Evolutionary conservation across 2,329 filamentous ascomycete species (phyloP).

Genomic region (Penicillium frequentans): DNA sequence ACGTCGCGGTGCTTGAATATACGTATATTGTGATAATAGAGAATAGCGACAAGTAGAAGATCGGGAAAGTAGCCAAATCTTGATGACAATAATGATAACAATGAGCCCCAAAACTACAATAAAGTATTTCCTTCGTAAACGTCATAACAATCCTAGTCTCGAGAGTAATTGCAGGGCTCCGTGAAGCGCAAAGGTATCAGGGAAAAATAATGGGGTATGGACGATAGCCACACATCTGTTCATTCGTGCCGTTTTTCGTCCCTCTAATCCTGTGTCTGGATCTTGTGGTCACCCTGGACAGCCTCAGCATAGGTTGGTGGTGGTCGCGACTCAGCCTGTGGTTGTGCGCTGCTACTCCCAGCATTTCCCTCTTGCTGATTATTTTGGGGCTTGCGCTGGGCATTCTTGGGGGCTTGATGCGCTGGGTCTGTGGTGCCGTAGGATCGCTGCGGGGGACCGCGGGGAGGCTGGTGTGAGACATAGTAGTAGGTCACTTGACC

Average conservation of each 20-base stretch:
- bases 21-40: not conserved
- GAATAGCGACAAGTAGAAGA: constrained; percentile 1
- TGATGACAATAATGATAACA: constrained; percentile 1
- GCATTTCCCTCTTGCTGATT: constrained; percentile 21
- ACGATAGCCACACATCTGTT: not conserved
- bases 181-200: not conserved
- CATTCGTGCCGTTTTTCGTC: not conserved
- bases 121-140: constrained; percentile 21
- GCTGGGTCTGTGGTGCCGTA: constrained; percentile 42
- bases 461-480: constrained; percentile 55
- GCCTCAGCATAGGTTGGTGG: constrained; percentile 76
- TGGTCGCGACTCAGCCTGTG: constrained; percentile 60
- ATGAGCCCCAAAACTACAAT: constrained; percentile 14
- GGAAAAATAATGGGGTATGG: not conserved
- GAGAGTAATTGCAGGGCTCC: not conserved
- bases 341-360: constrained; percentile 33
- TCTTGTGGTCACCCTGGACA: constrained; percentile 85
- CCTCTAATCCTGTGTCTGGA: constrained; percentile 66
- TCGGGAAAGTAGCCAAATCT: constrained; percentile 2
- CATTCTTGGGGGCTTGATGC: constrained; percentile 16
- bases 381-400: not conserved
- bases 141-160: constrained; percentile 17
- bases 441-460: constrained; percentile 33
- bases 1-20: not conserved
- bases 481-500: constrained; percentile 73